phyloP scores from a whole-genome alignment of 371 early-diverging fungal genomes.

The Rhizomucor miehei region DNA sequence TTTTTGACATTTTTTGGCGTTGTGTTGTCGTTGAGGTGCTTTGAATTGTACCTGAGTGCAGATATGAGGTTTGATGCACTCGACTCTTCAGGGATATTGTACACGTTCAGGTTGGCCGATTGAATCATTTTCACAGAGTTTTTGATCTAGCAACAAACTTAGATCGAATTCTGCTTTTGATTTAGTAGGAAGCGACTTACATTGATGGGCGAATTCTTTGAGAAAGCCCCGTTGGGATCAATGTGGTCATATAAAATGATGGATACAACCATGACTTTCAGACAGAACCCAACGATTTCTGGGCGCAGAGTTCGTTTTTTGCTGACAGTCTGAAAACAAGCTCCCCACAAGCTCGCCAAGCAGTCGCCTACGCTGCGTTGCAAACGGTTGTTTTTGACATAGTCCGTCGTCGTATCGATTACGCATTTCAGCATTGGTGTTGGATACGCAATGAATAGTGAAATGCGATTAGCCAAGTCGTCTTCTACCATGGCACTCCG shows the following conservation, averaged over 20 bases:
- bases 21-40: slow-evolving; percentile 78
- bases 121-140: slow-evolving; percentile 75
- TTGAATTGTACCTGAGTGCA: slow-evolving; percentile 76
- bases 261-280: slow-evolving; percentile 86
- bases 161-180: background rate
- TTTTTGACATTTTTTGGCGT: slow-evolving; percentile 78
- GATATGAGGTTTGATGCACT: slow-evolving; percentile 70
- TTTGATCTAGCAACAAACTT: slow-evolving; percentile 38
- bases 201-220: slow-evolving; percentile 76
- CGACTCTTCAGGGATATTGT: slow-evolving; percentile 30
- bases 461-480: slow-evolving; percentile 89
- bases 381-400: slow-evolving; percentile 41
- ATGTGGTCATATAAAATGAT: slow-evolving; percentile 92
- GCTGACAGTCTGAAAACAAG: slow-evolving; percentile 67
- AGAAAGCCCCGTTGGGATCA: slow-evolving; percentile 76
- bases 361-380: slow-evolving; percentile 57
- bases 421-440: slow-evolving; percentile 90
- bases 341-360: slow-evolving; percentile 64
- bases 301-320: slow-evolving; percentile 30
- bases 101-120: slow-evolving; percentile 27
- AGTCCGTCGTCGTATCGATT: slow-evolving; percentile 72
- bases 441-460: slow-evolving; percentile 93
- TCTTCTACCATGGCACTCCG: slow-evolving; percentile 71
- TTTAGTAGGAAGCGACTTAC: slow-evolving; percentile 39
- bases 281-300: slow-evolving; percentile 43